These are phyloP conservation scores for Borovskyia barvae DNA, from an alignment of 208 protist genomes.

Conservation along the genomic window DNA sequence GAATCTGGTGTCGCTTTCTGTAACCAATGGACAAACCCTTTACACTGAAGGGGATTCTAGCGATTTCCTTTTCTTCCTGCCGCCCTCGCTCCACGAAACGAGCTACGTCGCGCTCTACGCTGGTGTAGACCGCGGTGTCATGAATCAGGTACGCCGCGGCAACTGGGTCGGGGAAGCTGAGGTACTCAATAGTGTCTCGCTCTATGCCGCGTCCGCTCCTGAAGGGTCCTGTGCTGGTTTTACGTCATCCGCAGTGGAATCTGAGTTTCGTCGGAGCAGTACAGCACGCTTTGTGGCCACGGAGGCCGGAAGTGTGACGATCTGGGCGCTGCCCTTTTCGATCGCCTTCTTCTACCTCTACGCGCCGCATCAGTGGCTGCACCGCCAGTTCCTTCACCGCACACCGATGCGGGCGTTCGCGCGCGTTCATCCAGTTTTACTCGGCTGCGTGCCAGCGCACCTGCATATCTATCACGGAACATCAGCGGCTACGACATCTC, in stretches of 20 bases:
- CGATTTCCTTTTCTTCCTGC: constrained; percentile 35
- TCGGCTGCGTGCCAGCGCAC: constrained; percentile 15
- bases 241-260: too few species aligned
- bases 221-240: background rate
- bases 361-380: constrained; percentile 31
- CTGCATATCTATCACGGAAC: constrained; percentile 5
- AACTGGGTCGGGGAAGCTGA: constrained; percentile 51
- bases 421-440: constrained; percentile 15
- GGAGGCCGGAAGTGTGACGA: background rate
- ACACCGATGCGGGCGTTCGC: constrained; percentile 30
- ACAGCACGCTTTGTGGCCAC: constrained; percentile 9
- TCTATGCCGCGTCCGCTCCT: constrained; percentile 2
- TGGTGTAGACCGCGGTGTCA: background rate
- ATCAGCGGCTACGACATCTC: background rate
- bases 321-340: constrained; percentile 44
- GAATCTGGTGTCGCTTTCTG: constrained; percentile 7
- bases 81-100: constrained; percentile 6
- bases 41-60: constrained; percentile 17
- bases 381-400: constrained; percentile 24
- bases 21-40: constrained; percentile 6
- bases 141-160: constrained; percentile 18
- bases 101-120: constrained; percentile 6
- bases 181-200: constrained; percentile 20
- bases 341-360: constrained; percentile 48
- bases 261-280: constrained; percentile 19